Percentiles rank a stretch among this genome's conserved stretches.
phyloP scores from a whole-genome alignment of 768 basidiomycete species.

The Phlebiopsis gigantea region DNA sequence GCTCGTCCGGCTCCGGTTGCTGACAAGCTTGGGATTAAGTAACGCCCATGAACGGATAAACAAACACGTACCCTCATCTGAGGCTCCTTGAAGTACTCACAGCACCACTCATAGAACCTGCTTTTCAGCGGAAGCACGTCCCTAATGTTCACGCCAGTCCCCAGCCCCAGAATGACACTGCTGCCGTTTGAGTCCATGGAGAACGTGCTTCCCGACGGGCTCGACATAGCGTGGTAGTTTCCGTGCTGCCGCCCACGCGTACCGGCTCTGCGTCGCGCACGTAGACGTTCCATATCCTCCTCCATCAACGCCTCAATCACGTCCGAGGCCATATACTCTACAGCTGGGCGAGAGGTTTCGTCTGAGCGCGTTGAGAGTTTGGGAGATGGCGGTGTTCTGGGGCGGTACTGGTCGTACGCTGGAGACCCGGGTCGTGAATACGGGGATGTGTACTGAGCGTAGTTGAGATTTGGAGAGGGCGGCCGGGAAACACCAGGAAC shows the following conservation, averaged over 20 bases:
- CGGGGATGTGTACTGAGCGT: slow-evolving; percentile 73
- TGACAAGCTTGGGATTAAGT: no score
- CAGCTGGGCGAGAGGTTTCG: slow-evolving; percentile 27
- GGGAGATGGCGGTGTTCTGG: slow-evolving; percentile 23
- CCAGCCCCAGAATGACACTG: slow-evolving; percentile 69
- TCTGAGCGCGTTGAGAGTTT: slow-evolving; percentile 21
- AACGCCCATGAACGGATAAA: no score
- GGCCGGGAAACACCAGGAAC: slow-evolving; percentile 46
- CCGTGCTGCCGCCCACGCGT: slow-evolving; percentile 28
- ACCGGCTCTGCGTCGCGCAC: slow-evolving; percentile 52
- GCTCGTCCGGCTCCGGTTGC: slow-evolving; percentile 95
- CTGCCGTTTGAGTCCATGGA: slow-evolving; percentile 67
- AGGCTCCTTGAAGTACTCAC: slow-evolving; percentile 96
- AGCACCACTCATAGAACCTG: slow-evolving; percentile 92
- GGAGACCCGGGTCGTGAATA: slow-evolving; percentile 56
- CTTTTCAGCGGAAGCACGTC: slow-evolving; percentile 89
- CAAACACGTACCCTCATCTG: slow-evolving; percentile 83
- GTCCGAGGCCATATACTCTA: slow-evolving; percentile 64
- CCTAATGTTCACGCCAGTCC: slow-evolving; percentile 75
- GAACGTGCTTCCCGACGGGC: slow-evolving; percentile 73
- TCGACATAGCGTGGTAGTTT: slow-evolving; percentile 38
- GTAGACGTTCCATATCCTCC: slow-evolving; percentile 90
- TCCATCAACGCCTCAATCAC: slow-evolving; percentile 89
- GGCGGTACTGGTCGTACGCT: slow-evolving; percentile 10
- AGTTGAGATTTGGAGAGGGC: slow-evolving; percentile 74